phyloP scores from a whole-genome alignment of 2,329 filamentous ascomycete genomes.

The Aspergillus quadrilineatus region DNA sequence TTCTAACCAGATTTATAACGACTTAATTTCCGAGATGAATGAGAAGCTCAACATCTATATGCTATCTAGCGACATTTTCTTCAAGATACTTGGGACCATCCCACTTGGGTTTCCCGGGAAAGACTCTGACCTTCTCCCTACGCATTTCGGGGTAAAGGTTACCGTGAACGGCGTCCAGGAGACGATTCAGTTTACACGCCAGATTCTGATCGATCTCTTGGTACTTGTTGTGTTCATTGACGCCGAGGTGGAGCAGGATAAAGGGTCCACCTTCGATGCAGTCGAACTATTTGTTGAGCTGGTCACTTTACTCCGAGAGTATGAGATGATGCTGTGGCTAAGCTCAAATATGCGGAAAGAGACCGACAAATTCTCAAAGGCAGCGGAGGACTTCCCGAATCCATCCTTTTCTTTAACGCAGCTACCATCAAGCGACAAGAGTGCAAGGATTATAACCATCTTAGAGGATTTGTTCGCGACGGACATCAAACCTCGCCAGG shows the following conservation, averaged over 20 bases:
- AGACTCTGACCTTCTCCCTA: conserved; percentile 50
- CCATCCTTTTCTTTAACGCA: conserved; percentile 27
- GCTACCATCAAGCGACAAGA: conserved; percentile 22
- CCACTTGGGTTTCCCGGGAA: conserved; percentile 42
- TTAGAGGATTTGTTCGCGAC: conserved; percentile 47
- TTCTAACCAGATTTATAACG: conserved; percentile 74
- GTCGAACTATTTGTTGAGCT: conserved; percentile 61
- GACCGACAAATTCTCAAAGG: conserved; percentile 25
- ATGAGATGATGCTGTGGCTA: conserved; percentile 68
- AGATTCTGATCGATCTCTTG: conserved; percentile 76
- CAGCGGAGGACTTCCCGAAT: conserved; percentile 25
- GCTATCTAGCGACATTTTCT: conserved; percentile 53
- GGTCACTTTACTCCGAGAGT: conserved; percentile 67
- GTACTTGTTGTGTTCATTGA: conserved; percentile 84
- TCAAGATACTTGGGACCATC: conserved; percentile 52
- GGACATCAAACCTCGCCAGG: conserved; percentile 44
- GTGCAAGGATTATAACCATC: conserved; percentile 36
- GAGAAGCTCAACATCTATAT: conserved; percentile 56
- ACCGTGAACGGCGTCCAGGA: conserved; percentile 78
- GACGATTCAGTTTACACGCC: conserved; percentile 68
- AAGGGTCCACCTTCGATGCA: conserved; percentile 66
- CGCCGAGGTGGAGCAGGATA: conserved; percentile 72
- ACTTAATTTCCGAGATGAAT: conserved; percentile 68
- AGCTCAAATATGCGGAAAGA: conserved; percentile 46
- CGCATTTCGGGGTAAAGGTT: conserved; percentile 73